Base-by-base conservation (phyloP, 352 stramenopile species). In the Phytophthora macrochlamydospora region DNA sequence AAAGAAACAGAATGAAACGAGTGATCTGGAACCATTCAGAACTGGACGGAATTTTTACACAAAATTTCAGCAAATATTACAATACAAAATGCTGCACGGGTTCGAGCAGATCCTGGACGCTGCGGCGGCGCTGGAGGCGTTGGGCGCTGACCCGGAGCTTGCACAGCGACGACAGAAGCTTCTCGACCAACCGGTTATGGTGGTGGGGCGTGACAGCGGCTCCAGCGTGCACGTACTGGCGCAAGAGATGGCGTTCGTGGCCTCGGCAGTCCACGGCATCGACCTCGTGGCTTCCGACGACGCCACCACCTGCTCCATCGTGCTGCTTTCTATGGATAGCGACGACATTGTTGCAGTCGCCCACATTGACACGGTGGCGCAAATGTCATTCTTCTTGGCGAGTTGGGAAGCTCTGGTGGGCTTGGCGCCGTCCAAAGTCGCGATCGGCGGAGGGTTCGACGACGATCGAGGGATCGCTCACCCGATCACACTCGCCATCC, bases 281-380 rank as follows among this genome's bases (percentile, higher is more conserved):
- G 67, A 75, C 43, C 42, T 75, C 18, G 56, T 75, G 38, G 67
- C 62, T 31, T 75, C 67, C 13, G 67, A 75, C 56, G 62, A 75
- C 52, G 67, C 67, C 29, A 75, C 67, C 33, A 75, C 67, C n/a
- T 75, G 67, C 51, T 75, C 67, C 13, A 48, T 75, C 12, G 67
- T 75, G 28, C 5, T 75, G 40, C 33, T 75, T 31, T 24, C 18
- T 24, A 24, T 24, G 18, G 62, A 62, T 46, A 35, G 67, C 32
- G 35, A n/a, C 6, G 57, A 37, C 7, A 46, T 65, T 4, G 62
- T 67, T 18, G 67, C 32, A 29, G 42, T 71, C 7, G 67, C 67
- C 31, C 67, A 75, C 29, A 51, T 75, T 33, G 56, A 75, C 35
- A 18, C 51, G 9, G 11, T 29, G 44, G 4, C 56, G 1, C 67